Evolutionary conservation across 1,284 basidiomycete genomes (phyloP).

Genomic region (Uromyces viciae-fabae): DNA sequence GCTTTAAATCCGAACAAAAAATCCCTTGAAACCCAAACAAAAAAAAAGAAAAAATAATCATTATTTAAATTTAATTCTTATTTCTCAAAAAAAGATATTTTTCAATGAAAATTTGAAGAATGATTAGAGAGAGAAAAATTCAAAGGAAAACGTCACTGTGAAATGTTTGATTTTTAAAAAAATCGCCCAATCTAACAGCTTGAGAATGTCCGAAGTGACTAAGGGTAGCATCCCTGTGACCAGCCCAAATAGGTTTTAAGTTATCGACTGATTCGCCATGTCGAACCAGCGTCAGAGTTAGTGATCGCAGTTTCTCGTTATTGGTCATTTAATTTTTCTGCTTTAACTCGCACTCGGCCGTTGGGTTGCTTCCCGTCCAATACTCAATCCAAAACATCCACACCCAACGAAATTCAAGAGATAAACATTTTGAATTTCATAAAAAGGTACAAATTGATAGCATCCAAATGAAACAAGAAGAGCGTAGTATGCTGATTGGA

Average conservation of each 20-base stretch:
- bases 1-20: slow-evolving; percentile 16
- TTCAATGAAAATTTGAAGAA: background rate
- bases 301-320: background rate
- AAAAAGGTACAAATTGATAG: too few relatives aligned
- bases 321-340: too few relatives aligned
- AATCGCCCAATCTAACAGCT: slow-evolving; percentile 48
- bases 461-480: too few relatives aligned
- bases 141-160: slow-evolving; percentile 41
- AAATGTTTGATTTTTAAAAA: slow-evolving; percentile 49
- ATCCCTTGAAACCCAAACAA: too few relatives aligned
- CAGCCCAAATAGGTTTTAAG: slow-evolving; percentile 48
- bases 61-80: background rate
- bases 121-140: background rate
- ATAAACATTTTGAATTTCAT: too few relatives aligned
- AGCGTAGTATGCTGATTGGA: too few relatives aligned
- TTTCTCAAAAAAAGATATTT: background rate
- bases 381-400: too few relatives aligned
- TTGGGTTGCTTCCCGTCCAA: too few relatives aligned
- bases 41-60: background rate
- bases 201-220: slow-evolving; percentile 49
- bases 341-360: too few relatives aligned
- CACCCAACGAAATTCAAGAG: too few relatives aligned
- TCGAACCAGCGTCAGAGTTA: slow-evolving; percentile 48
- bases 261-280: slow-evolving; percentile 50
- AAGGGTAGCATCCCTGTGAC: slow-evolving; percentile 48